Evolutionary conservation across 129 eudicot genomes (phyloP).

Genomic region (Saposhnikovia divaricata): DNA sequence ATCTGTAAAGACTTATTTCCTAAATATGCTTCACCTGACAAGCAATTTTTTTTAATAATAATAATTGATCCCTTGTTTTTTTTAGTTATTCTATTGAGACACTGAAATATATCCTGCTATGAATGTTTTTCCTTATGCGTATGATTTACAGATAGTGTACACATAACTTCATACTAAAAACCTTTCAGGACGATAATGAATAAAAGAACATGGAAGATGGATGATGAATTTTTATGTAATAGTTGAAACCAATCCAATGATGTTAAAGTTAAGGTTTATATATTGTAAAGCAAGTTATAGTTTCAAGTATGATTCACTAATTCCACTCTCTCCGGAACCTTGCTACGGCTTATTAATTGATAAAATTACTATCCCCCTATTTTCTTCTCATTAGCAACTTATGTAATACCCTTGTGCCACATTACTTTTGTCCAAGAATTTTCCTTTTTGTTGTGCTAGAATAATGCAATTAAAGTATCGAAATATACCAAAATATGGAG

Average conservation of each 20-base stretch:
- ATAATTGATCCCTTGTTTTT: neutral
- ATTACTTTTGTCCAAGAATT: neutral
- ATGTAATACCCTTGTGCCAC: neutral
- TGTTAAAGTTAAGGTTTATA: neutral
- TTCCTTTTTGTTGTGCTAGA: neutral
- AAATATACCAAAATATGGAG: neutral
- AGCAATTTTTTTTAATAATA: neutral
- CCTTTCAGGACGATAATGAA: neutral
- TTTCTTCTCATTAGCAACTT: neutral
- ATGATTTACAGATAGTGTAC: neutral
- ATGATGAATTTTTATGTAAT: neutral
- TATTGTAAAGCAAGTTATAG: neutral
- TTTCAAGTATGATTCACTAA: neutral
- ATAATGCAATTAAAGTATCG: neutral
- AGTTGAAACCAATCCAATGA: neutral
- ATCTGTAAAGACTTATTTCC: neutral
- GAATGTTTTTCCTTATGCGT: neutral
- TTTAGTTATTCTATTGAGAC: neutral
- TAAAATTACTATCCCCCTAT: neutral
- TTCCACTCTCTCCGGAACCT: neutral
- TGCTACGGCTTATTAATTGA: neutral
- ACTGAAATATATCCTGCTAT: neutral
- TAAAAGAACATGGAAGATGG: neutral
- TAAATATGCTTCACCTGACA: neutral
- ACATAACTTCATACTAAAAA: neutral